Conservation (phyloP, 2,329 filamentous ascomycete species). For the Talaromyces sp. region DNA sequence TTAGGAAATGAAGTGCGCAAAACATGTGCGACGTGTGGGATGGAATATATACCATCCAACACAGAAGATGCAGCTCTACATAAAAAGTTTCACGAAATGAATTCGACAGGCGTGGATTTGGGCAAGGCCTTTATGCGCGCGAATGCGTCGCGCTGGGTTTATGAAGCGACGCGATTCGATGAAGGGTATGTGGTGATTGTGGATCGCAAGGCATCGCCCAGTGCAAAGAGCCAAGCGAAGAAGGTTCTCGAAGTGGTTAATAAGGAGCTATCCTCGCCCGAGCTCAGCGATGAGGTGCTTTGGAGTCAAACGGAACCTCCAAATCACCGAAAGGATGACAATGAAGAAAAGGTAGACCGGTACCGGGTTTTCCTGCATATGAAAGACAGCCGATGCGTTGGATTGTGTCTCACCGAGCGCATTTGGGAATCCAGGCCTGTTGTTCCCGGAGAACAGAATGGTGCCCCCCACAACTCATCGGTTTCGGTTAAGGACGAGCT, state of each 20-base stretch:
- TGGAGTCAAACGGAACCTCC: constrained; percentile 56
- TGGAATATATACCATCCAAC: constrained; percentile 67
- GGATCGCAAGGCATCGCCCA: constrained; percentile 55
- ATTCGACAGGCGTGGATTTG: constrained; percentile 63
- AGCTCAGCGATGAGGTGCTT: constrained; percentile 59
- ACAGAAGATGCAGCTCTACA: constrained; percentile 64
- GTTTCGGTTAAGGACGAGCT: constrained; percentile 49
- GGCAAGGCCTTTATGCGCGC: constrained; percentile 60
- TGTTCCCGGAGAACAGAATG: constrained; percentile 24
- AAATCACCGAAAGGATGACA: constrained; percentile 39
- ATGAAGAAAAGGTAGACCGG: constrained; percentile 46
- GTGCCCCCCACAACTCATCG: constrained; percentile 39
- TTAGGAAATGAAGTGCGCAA: constrained; percentile 59
- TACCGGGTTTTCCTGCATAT: constrained; percentile 67
- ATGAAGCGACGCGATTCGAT: constrained; percentile 53
- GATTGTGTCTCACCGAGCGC: constrained; percentile 62
- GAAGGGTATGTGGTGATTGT: constrained; percentile 61
- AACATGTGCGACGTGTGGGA: constrained; percentile 63
- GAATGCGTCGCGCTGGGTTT: constrained; percentile 55
- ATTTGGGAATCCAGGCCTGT: constrained; percentile 61
- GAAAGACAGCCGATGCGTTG: constrained; percentile 63
- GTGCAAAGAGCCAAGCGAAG: constrained; percentile 55
- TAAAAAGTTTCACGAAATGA: constrained; percentile 65
- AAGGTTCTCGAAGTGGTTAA: constrained; percentile 65
- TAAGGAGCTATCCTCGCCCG: constrained; percentile 62